Evolutionary conservation across 306 rosid genomes (phyloP), one percentile per base, ranked within the genome.

Genomic region (Astragalus glycyphyllos): DNA sequence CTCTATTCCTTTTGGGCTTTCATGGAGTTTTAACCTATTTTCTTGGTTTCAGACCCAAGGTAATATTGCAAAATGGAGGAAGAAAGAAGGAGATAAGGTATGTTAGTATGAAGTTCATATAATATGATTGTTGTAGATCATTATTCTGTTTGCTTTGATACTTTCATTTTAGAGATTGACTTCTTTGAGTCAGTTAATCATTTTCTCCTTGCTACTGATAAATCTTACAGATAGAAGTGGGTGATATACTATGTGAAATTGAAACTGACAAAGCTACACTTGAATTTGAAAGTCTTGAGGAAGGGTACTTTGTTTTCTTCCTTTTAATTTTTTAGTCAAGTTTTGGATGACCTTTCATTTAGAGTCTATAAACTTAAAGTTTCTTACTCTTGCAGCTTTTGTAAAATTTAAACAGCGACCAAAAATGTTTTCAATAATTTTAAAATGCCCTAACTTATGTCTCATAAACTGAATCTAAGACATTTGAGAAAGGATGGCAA

Each of bases 221-320:
- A 58, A 50, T 74, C 73, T 35, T 76, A 81, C 97, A 94, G 98
- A 87, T 94, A 76, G 96, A 75, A 81, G 95, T 85, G 73, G 97
- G 98, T 47, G 98, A 94, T 71, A 76, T 94, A 68, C 85, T 94
- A 29, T 94, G 98, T 58, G 98, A 94, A 79, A 94, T 94, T 59
- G 98, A 94, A 79, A 94, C 98, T 15, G 98, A 94, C 81, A 94
- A 94, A 84, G 98, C 97, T 57, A 94, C 97, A 17, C 81, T 94
- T 69, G 98, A 94, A 79, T 91, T 84, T 86, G 98, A 94, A 86
- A 80, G 96, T 77, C 96, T 89, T 67, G 98, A 94, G 81, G 97
- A 94, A 81, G 98, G 98, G 98, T 94, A 86, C 86, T 69, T 62
- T 56, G 37, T 71, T 70, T 20, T 68, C 45, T 58, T 48, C 68